Conservation (phyloP, 305 asterid genomes). For the Euphrasia arctica region DNA sequence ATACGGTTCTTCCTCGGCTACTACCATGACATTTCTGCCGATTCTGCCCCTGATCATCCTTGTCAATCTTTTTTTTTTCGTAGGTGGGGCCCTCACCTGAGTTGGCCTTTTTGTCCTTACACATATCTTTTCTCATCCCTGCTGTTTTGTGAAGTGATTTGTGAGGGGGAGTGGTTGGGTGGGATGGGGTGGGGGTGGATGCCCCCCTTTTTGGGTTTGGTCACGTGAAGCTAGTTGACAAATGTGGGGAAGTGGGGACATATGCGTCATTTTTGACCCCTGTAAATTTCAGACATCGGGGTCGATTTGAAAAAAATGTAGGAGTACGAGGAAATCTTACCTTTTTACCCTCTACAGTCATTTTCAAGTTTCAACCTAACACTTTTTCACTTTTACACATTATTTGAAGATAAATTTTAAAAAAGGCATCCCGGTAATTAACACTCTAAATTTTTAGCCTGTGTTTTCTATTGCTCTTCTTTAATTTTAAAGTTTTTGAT, state of each 20-base stretch:
- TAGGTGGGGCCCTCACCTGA: constrained; percentile 25
- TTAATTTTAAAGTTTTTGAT: no score
- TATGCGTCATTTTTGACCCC: constrained; percentile 50
- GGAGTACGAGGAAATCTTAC: constrained; percentile 34
- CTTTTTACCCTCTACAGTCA: constrained; percentile 6
- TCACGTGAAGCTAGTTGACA: constrained; percentile 70
- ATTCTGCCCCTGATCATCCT: not conserved
- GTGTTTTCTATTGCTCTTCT: no score
- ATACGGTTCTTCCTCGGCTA: constrained; percentile 42
- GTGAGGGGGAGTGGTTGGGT: constrained; percentile 20
- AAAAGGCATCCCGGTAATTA: no score
- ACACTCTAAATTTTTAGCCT: no score
- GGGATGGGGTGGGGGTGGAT: constrained; percentile 4
- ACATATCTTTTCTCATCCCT: constrained; percentile 14
- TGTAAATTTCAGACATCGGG: constrained; percentile 58
- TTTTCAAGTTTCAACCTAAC: not conserved
- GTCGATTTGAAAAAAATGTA: constrained; percentile 25
- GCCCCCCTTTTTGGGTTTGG: not conserved
- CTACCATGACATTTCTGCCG: no score
- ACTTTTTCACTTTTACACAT: no score
- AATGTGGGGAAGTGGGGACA: constrained; percentile 41
- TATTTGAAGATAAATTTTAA: no score
- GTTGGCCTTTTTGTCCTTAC: constrained; percentile 28
- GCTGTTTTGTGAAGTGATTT: constrained; percentile 31
- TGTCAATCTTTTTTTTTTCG: constrained; percentile 20